phyloP scores from a whole-genome alignment of 2,329 filamentous ascomycete genomes.

The Fusarium zealandicum region DNA sequence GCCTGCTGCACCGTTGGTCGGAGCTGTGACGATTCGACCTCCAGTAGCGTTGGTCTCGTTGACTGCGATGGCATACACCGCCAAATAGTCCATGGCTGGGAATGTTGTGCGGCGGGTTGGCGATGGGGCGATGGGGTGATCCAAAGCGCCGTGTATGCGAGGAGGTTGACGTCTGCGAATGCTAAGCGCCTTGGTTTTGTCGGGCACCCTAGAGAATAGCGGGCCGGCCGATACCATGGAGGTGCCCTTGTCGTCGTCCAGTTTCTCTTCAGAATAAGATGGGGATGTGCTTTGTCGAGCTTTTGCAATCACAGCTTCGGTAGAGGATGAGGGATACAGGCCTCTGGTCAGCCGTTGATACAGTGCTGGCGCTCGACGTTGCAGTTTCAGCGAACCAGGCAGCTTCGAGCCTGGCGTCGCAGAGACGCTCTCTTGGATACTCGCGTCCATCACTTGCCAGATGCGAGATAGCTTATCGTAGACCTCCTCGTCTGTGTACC shows the following conservation, averaged over 20 bases:
- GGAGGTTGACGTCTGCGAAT: conserved; percentile 44
- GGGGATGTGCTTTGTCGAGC: conserved; percentile 20
- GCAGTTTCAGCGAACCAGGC: conserved; percentile 57
- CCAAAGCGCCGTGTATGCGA: conserved; percentile 54
- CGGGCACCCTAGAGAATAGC: neutral
- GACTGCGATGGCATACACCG: conserved; percentile 59
- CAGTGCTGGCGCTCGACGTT: conserved; percentile 55
- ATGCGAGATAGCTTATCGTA: conserved; percentile 56
- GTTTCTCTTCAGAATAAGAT: conserved; percentile 4
- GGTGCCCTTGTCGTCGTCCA: conserved; percentile 11
- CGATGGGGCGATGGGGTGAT: conserved; percentile 55
- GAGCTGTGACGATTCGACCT: conserved; percentile 59
- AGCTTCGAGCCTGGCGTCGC: conserved; percentile 51
- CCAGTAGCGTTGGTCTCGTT: conserved; percentile 62
- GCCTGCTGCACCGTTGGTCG: conserved; percentile 59
- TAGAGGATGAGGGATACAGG: conserved; percentile 49
- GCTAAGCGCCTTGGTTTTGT: conserved; percentile 6
- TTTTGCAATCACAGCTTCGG: conserved; percentile 16
- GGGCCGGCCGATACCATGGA: conserved; percentile 2
- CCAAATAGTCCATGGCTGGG: conserved; percentile 59
- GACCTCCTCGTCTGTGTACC: conserved; percentile 58
- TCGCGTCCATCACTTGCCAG: conserved; percentile 61
- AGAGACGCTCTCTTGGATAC: conserved; percentile 58
- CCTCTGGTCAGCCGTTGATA: conserved; percentile 56
- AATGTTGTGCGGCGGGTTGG: conserved; percentile 56